Conservation (phyloP, 75 land plant genomes). For the Cupressus sempervirens region DNA sequence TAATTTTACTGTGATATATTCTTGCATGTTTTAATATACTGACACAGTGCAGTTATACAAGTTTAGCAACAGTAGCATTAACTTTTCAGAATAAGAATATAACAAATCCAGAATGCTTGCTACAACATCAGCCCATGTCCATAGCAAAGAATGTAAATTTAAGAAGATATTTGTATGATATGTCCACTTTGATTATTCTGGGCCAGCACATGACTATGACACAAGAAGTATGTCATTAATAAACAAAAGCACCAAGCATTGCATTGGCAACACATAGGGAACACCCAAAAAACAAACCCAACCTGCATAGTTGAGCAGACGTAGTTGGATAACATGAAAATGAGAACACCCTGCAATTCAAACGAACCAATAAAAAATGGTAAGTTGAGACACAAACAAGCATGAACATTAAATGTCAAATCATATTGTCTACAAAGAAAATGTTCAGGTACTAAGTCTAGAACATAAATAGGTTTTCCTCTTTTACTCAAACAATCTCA, state of each 20-base stretch:
- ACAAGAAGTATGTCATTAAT: neutral
- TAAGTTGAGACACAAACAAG: neutral
- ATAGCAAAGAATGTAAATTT: neutral
- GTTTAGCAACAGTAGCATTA: neutral
- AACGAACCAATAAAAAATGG: neutral
- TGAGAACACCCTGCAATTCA: conserved; percentile 24
- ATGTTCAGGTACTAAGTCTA: neutral
- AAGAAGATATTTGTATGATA: neutral
- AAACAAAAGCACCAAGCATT: neutral
- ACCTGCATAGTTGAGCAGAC: conserved; percentile 27
- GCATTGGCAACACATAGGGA: neutral
- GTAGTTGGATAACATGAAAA: conserved; percentile 24
- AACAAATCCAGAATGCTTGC: neutral
- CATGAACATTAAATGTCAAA: neutral
- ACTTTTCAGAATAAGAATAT: neutral
- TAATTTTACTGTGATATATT: neutral
- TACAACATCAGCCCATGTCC: neutral
- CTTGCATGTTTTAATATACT: too few relatives aligned
- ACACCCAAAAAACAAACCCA: neutral
- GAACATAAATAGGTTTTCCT: neutral
- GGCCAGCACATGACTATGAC: neutral
- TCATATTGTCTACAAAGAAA: neutral
- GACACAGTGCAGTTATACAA: too few relatives aligned
- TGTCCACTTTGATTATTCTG: neutral
- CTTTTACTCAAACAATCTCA: neutral